Conservation (phyloP, 805 yeast species). For the Saturnispora gosingensis region DNA sequence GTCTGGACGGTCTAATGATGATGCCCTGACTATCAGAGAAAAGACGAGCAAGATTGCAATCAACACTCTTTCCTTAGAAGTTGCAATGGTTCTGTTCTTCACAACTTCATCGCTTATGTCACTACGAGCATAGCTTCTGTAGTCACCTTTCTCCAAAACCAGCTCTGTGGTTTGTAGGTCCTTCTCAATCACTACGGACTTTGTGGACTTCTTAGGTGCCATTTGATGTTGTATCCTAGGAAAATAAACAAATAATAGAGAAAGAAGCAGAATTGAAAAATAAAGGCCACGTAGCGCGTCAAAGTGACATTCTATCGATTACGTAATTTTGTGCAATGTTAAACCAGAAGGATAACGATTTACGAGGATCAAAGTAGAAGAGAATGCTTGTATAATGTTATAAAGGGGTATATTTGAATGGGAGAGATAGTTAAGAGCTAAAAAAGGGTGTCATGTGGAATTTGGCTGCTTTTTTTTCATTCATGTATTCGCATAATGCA, state of each 20-base stretch:
- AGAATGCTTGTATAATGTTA: not conserved
- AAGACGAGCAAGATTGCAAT: constrained; percentile 32
- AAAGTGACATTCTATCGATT: not conserved
- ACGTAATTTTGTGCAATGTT: not conserved
- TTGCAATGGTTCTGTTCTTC: constrained; percentile 32
- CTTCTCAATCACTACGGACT: constrained; percentile 5
- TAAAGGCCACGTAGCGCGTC: constrained; percentile 10
- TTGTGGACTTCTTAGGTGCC: constrained; percentile 18
- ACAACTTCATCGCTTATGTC: constrained; percentile 36
- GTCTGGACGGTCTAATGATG: constrained; percentile 54
- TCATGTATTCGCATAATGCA: not conserved
- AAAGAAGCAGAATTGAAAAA: not conserved
- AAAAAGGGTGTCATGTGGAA: too few relatives aligned
- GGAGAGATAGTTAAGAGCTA: not conserved
- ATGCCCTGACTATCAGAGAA: constrained; percentile 52
- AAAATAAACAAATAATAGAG: not conserved
- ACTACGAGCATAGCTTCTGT: constrained; percentile 46
- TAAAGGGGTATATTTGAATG: not conserved
- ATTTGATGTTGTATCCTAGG: constrained; percentile 7
- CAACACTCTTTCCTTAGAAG: constrained; percentile 32
- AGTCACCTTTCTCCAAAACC: constrained; percentile 39
- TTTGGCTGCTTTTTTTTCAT: not conserved
- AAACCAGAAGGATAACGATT: not conserved
- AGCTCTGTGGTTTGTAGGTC: constrained; percentile 32
- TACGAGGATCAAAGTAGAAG: not conserved